Evolutionary conservation across 2,329 filamentous ascomycete genomes (phyloP).

Genomic region (Arthrinium phaeospermum): DNA sequence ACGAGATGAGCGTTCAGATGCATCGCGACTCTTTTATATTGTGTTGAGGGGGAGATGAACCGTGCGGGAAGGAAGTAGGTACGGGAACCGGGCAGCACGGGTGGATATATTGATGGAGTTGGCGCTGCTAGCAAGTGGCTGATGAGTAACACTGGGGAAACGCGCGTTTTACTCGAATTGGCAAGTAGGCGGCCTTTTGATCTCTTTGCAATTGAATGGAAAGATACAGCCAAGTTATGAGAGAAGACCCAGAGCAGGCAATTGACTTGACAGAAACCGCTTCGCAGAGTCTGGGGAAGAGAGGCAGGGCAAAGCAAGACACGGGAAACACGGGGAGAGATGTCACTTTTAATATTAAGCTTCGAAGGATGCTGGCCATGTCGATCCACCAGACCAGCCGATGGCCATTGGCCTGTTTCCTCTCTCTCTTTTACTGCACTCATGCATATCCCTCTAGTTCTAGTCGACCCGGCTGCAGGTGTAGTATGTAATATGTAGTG

Average conservation of each 20-base stretch:
- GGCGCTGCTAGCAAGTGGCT: slow-evolving; percentile 1
- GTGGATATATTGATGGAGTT: neutral
- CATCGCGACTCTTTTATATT: slow-evolving; percentile 30
- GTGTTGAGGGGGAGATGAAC: neutral
- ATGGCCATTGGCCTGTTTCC: neutral
- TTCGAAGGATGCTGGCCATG: neutral
- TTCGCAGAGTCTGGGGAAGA: slow-evolving; percentile 16
- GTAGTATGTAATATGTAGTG: neutral
- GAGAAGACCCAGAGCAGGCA: neutral
- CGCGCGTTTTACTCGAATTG: neutral
- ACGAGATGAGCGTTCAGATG: slow-evolving; percentile 35
- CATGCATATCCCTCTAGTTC: neutral
- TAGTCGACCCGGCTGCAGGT: neutral
- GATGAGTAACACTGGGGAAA: neutral
- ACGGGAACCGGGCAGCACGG: neutral
- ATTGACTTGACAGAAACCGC: slow-evolving; percentile 11
- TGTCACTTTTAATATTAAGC: slow-evolving; percentile 18
- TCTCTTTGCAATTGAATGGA: slow-evolving; percentile 10
- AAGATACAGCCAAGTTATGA: neutral
- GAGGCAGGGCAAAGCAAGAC: neutral
- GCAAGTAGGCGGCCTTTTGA: neutral
- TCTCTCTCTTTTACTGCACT: neutral
- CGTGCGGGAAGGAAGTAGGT: slow-evolving; percentile 1
- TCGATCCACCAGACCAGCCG: neutral
- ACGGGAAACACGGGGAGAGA: slow-evolving; percentile 9